Percentiles rank a stretch among this genome's conserved stretches.
phyloP scores from a whole-genome alignment of 805 yeast species.

The Saccharomycopsis fermentans region DNA sequence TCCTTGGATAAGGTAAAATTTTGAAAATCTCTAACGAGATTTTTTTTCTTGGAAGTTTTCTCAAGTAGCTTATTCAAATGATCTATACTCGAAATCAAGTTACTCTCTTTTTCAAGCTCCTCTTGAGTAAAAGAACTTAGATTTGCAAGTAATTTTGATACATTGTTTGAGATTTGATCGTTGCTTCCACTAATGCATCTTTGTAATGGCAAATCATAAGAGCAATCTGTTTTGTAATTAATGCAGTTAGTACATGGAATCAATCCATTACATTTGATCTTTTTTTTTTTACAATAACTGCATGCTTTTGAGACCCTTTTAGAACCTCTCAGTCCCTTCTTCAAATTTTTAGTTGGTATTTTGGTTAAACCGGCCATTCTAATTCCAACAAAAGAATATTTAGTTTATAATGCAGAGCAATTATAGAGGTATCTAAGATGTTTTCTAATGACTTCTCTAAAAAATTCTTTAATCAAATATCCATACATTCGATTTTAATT shows the following conservation, averaged over 20 bases:
- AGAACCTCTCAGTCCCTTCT: neutral
- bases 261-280: conserved; percentile 40
- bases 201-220: conserved; percentile 23
- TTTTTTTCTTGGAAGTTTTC: neutral
- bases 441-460: neutral
- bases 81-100: neutral
- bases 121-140: neutral
- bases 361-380: neutral
- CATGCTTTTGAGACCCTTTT: conserved; percentile 32
- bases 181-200: neutral
- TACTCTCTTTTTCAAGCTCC: conserved; percentile 1
- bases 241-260: conserved; percentile 36
- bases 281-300: conserved; percentile 35
- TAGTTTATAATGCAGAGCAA: neutral
- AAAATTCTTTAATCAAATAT: neutral
- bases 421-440: neutral
- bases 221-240: conserved; percentile 27
- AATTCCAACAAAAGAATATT: neutral
- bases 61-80: conserved; percentile 1
- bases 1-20: neutral
- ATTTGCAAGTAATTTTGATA: conserved; percentile 2
- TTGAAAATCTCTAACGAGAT: neutral
- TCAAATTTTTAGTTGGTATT: neutral
- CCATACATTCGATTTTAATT: neutral
- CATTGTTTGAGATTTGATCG: neutral